These are phyloP conservation scores for Boletus insuetus DNA, from an alignment of 768 basidiomycete species.

Conservation along the genomic window DNA sequence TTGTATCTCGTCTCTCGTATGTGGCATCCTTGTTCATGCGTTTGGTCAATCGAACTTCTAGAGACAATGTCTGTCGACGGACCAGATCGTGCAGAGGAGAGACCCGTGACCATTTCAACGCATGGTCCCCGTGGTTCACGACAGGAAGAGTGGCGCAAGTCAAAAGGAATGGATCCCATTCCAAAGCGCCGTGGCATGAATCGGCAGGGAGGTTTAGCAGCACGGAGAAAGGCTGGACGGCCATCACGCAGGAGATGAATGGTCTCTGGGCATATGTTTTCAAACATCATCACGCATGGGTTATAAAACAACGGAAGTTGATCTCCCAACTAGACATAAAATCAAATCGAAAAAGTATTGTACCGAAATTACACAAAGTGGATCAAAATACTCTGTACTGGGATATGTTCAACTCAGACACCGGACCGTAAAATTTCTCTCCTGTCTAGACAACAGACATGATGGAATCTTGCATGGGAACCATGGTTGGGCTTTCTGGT, in stretches of 20 bases:
- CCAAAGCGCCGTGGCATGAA: slow-evolving; percentile 57
- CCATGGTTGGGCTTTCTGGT: neutral
- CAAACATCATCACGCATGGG: neutral
- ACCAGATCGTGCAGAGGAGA: slow-evolving; percentile 22
- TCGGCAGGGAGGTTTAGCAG: slow-evolving; percentile 61
- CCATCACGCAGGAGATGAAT: slow-evolving; percentile 66
- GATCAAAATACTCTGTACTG: neutral
- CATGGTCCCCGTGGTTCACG: slow-evolving; percentile 77
- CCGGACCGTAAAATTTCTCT: neutral
- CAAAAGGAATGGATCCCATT: slow-evolving; percentile 67
- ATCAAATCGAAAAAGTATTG: slow-evolving; percentile 12
- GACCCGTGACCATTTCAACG: slow-evolving; percentile 58
- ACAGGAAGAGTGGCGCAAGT: slow-evolving; percentile 76
- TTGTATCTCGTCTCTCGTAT: neutral
- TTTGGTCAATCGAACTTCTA: slow-evolving; percentile 6
- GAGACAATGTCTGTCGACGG: slow-evolving; percentile 58
- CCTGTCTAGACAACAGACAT: slow-evolving; percentile 11
- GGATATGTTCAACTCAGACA: neutral
- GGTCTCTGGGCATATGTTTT: neutral
- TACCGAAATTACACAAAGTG: slow-evolving; percentile 3
- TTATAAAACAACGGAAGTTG: neutral
- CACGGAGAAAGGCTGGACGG: slow-evolving; percentile 64
- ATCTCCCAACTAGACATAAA: slow-evolving; percentile 1
- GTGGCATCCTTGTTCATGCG: slow-evolving; percentile 5
- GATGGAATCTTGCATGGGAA: neutral